phyloP scores from a whole-genome alignment of 2,329 filamentous ascomycete genomes.

The Chrysoporthe cubensis region DNA sequence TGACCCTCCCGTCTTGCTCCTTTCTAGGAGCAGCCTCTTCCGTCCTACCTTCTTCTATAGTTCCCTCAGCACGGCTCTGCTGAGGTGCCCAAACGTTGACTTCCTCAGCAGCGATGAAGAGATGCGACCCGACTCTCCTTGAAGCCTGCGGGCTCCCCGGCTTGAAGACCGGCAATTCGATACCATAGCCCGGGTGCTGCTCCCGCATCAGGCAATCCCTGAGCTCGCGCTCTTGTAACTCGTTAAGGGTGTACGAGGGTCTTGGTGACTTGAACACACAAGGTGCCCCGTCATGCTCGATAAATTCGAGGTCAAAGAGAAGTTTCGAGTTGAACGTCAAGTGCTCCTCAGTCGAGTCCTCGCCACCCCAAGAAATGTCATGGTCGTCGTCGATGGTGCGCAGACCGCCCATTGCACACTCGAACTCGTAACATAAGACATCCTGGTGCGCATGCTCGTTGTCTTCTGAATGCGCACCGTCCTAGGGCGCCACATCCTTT shows the following conservation, averaged over 20 bases:
- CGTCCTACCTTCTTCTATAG: not conserved
- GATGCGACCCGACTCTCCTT: not conserved
- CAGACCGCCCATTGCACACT: slow-evolving; percentile 7
- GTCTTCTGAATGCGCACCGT: slow-evolving; percentile 27
- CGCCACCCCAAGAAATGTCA: not conserved
- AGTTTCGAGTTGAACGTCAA: slow-evolving; percentile 2
- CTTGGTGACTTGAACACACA: slow-evolving; percentile 26
- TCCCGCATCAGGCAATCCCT: not conserved
- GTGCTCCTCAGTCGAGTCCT: not conserved
- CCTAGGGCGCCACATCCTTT: slow-evolving; percentile 27
- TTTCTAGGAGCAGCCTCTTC: not conserved
- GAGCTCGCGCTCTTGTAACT: slow-evolving; percentile 15
- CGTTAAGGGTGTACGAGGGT: slow-evolving; percentile 22
- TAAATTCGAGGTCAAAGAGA: slow-evolving; percentile 8
- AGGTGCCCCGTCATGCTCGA: slow-evolving; percentile 22
- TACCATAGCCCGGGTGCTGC: not conserved
- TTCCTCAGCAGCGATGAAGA: not conserved
- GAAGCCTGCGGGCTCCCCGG: not conserved
- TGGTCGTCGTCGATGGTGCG: not conserved
- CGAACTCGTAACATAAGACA: slow-evolving; percentile 1
- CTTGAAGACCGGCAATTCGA: not conserved
- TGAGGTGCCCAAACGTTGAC: not conserved
- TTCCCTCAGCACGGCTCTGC: not conserved
- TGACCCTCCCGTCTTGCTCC: not conserved
- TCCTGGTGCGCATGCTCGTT: not conserved